Percentiles rank a stretch among this genome's conserved stretches.
phyloP scores from a whole-genome alignment of 2,329 filamentous ascomycete species.

The Fusarium clavum region DNA sequence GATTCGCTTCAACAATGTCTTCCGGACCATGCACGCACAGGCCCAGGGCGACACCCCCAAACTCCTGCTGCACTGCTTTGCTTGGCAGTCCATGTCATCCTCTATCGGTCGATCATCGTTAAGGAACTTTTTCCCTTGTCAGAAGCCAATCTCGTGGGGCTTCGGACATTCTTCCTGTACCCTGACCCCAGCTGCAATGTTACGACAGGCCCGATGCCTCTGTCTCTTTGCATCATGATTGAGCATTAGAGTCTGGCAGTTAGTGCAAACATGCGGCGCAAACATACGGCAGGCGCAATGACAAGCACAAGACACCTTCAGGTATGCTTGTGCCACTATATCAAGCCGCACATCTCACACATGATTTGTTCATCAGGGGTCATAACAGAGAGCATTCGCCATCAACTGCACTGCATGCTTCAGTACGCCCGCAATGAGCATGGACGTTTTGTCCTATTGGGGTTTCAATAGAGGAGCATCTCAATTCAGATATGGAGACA shows the following conservation, averaged over 20 bases:
- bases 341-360: not conserved
- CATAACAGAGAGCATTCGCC: not conserved
- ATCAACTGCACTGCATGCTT: constrained; percentile 7
- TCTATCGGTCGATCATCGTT: constrained; percentile 44
- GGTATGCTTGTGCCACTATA: not conserved
- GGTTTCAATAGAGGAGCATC: constrained; percentile 23
- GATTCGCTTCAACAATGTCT: constrained; percentile 26
- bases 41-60: constrained; percentile 28
- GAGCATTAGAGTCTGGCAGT: not conserved
- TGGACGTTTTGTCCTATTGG: constrained; percentile 11
- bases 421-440: constrained; percentile 18
- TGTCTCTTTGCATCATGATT: constrained; percentile 1
- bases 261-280: constrained; percentile 7
- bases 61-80: constrained; percentile 1
- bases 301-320: constrained; percentile 1
- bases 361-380: constrained; percentile 8
- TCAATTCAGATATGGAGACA: constrained; percentile 2
- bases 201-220: not conserved
- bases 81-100: constrained; percentile 30
- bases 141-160: constrained; percentile 43
- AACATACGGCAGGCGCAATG: not conserved
- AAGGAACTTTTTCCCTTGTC: constrained; percentile 31
- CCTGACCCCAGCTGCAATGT: not conserved
- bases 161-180: constrained; percentile 8
- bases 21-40: constrained; percentile 16